phyloP scores from a whole-genome alignment of 441 rosid genomes.

The Populus hybrid region DNA sequence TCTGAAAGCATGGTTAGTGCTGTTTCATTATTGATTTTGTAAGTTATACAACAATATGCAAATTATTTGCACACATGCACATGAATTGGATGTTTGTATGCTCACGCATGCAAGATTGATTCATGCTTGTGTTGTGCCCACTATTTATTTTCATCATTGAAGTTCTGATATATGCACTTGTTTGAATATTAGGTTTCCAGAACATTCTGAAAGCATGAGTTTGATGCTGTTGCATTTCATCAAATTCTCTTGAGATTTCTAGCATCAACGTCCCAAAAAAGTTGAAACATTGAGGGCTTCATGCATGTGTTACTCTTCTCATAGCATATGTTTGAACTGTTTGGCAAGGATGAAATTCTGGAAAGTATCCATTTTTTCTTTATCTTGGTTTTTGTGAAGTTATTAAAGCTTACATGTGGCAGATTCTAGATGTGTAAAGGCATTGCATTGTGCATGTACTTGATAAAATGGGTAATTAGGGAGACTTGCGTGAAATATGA shows the following conservation, averaged over 20 bases:
- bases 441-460: not conserved
- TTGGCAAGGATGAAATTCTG: not conserved
- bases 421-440: not conserved
- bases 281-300: not conserved
- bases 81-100: not conserved
- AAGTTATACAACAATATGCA: conserved; percentile 1
- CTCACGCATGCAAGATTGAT: not conserved
- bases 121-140: not conserved
- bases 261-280: not conserved
- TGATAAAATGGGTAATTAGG: not conserved
- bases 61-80: not conserved
- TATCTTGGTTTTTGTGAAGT: not conserved
- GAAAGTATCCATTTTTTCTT: not conserved
- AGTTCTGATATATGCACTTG: not conserved
- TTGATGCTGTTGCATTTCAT: not conserved
- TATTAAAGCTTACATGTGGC: not conserved
- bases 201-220: not conserved
- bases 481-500: not conserved
- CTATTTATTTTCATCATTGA: not conserved
- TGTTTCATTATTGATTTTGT: conserved; percentile 18
- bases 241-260: not conserved
- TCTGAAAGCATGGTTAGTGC: conserved; percentile 92
- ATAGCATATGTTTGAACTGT: not conserved
- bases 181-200: not conserved
- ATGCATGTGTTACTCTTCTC: not conserved